Evolutionary conservation across 2,329 filamentous ascomycete species (phyloP), one percentile per base, ranked within the genome.

Genomic region (Paraconiothyrium brasiliense): DNA sequence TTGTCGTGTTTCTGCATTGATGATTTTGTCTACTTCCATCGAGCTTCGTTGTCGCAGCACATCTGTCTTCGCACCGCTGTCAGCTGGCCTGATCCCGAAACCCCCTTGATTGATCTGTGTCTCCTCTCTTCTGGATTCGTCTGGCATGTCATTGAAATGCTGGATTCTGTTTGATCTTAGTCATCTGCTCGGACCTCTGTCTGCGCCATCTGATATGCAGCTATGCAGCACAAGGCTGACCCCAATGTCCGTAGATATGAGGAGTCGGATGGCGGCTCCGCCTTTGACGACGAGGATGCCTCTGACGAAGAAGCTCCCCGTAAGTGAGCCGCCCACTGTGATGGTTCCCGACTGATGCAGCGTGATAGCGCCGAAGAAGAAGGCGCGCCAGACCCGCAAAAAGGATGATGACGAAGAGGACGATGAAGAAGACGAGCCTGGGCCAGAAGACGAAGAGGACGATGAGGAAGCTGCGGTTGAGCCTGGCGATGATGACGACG

Each of bases 231-330:
- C 62, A 58, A 68, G 61, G 63, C 71, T 75, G 67, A 72, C 71
- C 41, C 20, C 20, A 54, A 54, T 56, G 22, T 50, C 59, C 27
- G 20, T 62, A 78, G 77, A 69, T 78, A 78, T 59, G 72, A 73
- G 46, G 76, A 78, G 49, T 77, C 75, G 22, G 76, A 78, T 10
- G 27, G 4, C 6, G 75, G 71, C 54, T 78, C 75, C 44, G 71
- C 75, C 59, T 78, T 76, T 59, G 76, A 74, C 55, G 69, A 72
- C 14, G 76, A 75, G 52, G 76, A 75, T 22, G 76, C 74, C n/a
- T 74, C 73, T 4, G 74, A 76, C 32, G 76, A 71, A 9, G 73
- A 74, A 58, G 77, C 71, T 57, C 76, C 74, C 63, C 75, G 74
- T 78, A 70, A 75, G 74, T 35, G 39, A 32, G 22, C 35, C 34